These are phyloP conservation scores for Chrysophaeum taylorii DNA, from an alignment of 352 stramenopile genomes.

Conservation along the genomic window DNA sequence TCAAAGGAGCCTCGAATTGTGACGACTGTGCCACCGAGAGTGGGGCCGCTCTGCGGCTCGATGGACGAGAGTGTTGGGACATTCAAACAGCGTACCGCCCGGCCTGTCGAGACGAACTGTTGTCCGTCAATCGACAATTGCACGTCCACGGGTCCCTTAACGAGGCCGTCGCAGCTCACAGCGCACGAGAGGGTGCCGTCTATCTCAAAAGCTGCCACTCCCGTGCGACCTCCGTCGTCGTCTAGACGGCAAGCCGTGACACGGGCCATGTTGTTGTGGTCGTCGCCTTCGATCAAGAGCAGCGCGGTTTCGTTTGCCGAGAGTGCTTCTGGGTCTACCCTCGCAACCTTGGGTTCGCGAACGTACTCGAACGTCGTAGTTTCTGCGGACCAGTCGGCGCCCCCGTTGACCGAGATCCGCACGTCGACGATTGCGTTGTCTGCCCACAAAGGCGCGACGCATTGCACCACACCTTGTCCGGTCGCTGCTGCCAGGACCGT, in stretches of 20 bases:
- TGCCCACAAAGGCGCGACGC: constrained; percentile 3
- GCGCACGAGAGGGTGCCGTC: no score
- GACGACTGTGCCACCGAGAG: constrained; percentile 51
- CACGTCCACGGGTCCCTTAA: neutral
- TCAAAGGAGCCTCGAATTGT: constrained; percentile 46
- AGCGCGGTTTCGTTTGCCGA: neutral
- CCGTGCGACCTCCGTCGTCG: no score
- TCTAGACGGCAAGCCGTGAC: neutral
- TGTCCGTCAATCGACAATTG: constrained; percentile 4
- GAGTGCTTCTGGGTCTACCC: neutral
- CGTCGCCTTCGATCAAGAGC: neutral
- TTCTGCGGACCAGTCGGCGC: constrained; percentile 3
- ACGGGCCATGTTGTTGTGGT: neutral
- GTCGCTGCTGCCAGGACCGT: no score
- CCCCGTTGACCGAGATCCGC: constrained; percentile 11
- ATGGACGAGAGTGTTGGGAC: neutral
- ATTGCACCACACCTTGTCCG: no score
- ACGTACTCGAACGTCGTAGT: neutral
- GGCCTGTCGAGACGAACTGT: neutral
- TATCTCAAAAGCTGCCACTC: no score
- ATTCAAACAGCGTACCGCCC: neutral
- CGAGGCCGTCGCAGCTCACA: neutral
- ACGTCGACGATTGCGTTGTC: neutral
- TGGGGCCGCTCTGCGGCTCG: constrained; percentile 40
- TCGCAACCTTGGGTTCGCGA: neutral